phyloP scores from a whole-genome alignment of 495 filamentous ascomycete species.

The Aspergillus egyptiacus region DNA sequence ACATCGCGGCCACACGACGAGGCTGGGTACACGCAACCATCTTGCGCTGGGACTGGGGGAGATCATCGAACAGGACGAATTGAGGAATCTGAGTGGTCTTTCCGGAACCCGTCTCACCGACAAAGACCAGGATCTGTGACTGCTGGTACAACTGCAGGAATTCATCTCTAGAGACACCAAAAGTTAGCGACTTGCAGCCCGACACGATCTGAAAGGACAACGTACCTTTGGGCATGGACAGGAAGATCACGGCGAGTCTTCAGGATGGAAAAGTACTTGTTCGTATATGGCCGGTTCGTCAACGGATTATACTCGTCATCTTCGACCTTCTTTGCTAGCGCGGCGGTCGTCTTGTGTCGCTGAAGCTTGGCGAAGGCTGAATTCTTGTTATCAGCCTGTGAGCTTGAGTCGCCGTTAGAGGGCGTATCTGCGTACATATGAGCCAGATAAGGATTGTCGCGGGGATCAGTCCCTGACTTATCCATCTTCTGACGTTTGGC shows the following conservation, averaged over 20 bases:
- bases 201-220: background rate
- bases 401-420: conserved; percentile 36
- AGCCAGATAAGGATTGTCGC: conserved; percentile 79
- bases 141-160: conserved; percentile 89
- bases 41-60: conserved; percentile 76
- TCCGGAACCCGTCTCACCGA: conserved; percentile 98
- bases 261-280: conserved; percentile 83
- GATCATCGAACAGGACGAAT: conserved; percentile 94
- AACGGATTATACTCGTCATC: conserved; percentile 82
- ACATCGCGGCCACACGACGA: conserved; percentile 97
- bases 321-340: conserved; percentile 66
- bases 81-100: conserved; percentile 99
- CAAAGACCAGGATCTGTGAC: conserved; percentile 93
- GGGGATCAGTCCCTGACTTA: conserved; percentile 45
- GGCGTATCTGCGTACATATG: conserved; percentile 66
- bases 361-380: conserved; percentile 59
- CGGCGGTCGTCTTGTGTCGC: conserved; percentile 76
- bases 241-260: conserved; percentile 78
- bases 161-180: conserved; percentile 58
- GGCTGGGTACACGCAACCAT: conserved; percentile 97
- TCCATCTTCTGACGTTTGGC: conserved; percentile 47
- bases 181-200: background rate
- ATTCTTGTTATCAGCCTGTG: conserved; percentile 24
- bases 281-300: conserved; percentile 66
- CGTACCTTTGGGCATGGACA: conserved; percentile 79